These are phyloP conservation scores for Trichophyton mentagrophytes DNA, from an alignment of 2,329 filamentous ascomycete species.

Conservation along the genomic window DNA sequence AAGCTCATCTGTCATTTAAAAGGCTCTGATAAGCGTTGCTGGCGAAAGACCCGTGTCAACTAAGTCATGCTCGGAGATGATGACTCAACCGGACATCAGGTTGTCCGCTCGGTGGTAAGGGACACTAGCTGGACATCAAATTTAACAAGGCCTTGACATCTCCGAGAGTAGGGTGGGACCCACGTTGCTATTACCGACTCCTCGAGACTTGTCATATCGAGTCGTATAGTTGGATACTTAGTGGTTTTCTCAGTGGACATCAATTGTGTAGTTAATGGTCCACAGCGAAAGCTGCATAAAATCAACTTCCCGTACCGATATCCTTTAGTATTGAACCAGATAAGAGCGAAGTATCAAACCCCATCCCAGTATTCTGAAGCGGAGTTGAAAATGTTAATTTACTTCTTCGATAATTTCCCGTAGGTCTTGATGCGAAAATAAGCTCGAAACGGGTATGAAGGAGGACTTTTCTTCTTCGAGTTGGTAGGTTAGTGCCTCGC, in stretches of 20 bases:
- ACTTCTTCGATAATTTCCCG: slow-evolving; percentile 5
- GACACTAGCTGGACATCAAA: not conserved
- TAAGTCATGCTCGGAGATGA: slow-evolving; percentile 3
- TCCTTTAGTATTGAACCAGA: not conserved
- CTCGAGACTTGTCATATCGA: too few relatives aligned
- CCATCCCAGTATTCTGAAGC: not conserved
- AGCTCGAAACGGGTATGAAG: slow-evolving; percentile 3
- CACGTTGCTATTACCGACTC: too few relatives aligned
- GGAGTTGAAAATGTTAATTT: not conserved
- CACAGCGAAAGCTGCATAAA: too few relatives aligned
- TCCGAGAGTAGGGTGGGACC: too few relatives aligned
- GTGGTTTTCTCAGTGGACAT: too few relatives aligned
- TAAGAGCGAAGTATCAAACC: slow-evolving; percentile 3
- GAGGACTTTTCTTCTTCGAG: slow-evolving; percentile 8
- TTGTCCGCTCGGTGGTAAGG: slow-evolving; percentile 3
- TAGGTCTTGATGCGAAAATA: slow-evolving; percentile 6
- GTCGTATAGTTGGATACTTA: too few relatives aligned
- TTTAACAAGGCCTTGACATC: not conserved
- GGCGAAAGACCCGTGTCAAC: not conserved
- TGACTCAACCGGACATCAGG: slow-evolving; percentile 7
- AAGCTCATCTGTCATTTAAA: slow-evolving; percentile 1
- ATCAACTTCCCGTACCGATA: too few relatives aligned
- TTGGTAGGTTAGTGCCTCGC: slow-evolving; percentile 8
- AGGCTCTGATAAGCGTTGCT: not conserved
- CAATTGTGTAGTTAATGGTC: too few relatives aligned